Conservation (phyloP, 2,329 filamentous ascomycete species). For the Ceratocystis cacaofunesta region DNA sequence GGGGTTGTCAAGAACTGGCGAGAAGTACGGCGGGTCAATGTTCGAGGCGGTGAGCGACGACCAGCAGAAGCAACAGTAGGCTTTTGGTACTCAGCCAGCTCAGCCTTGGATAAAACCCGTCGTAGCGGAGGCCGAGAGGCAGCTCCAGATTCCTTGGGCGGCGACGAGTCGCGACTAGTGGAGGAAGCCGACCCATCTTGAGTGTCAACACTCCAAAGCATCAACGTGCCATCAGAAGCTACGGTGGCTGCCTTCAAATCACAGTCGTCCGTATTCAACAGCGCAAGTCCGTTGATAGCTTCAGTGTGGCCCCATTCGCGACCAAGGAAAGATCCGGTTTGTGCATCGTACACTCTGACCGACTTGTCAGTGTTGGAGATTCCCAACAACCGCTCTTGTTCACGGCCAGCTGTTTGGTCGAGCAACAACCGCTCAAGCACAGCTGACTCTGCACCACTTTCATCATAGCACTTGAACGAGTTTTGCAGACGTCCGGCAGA, state of each 20-base stretch:
- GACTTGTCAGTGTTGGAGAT: conserved; percentile 93
- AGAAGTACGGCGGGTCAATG: conserved; percentile 40
- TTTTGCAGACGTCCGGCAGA: conserved; percentile 52
- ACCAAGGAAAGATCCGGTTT: conserved; percentile 61
- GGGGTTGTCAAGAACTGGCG: conserved; percentile 20
- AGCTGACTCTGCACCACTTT: conserved; percentile 65
- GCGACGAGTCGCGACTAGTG: conserved; percentile 38
- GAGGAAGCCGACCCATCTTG: conserved; percentile 26
- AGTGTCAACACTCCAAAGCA: conserved; percentile 55
- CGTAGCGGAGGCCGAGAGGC: conserved; percentile 56
- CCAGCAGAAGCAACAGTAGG: conserved; percentile 26
- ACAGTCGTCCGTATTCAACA: conserved; percentile 47
- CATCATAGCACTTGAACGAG: conserved; percentile 72
- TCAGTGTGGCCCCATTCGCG: conserved; percentile 94
- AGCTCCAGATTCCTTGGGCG: conserved; percentile 33
- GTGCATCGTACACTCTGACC: conserved; percentile 71
- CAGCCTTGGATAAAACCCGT: conserved; percentile 72
- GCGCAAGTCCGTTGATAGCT: conserved; percentile 69
- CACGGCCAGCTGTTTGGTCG: conserved; percentile 39
- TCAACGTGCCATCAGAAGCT: conserved; percentile 66
- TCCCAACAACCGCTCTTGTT: conserved; percentile 58
- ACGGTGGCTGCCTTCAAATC: conserved; percentile 53
- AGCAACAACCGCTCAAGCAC: conserved; percentile 65
- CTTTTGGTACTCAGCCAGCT: conserved; percentile 64
- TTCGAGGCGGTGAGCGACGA: conserved; percentile 40